Conservation (phyloP, 1,284 basidiomycete species). For the Ustilago cynodontis region DNA sequence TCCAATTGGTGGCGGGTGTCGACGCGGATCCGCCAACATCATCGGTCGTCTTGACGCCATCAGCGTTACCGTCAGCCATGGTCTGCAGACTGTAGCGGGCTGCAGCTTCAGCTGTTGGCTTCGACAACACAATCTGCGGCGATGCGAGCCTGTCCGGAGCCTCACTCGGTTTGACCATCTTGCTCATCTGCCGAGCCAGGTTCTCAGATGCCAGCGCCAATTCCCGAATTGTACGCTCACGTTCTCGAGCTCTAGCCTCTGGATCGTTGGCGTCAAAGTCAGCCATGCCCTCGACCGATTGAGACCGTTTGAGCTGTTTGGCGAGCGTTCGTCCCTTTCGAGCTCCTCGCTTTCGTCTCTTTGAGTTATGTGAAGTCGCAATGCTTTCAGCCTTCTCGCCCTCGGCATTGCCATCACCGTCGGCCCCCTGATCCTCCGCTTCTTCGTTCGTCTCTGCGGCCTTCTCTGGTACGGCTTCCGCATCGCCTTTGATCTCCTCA, state of each 20-base stretch:
- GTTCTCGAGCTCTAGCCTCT: constrained; percentile 29
- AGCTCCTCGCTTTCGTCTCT: constrained; percentile 57
- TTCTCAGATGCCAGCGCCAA: constrained; percentile 55
- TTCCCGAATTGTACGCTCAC: constrained; percentile 53
- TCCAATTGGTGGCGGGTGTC: constrained; percentile 35
- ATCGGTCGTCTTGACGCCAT: constrained; percentile 4
- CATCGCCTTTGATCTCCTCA: not conserved
- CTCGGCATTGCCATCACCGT: constrained; percentile 7
- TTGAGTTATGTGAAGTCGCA: constrained; percentile 49
- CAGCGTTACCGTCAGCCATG: constrained; percentile 15
- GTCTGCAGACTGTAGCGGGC: constrained; percentile 39
- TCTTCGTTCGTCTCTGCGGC: constrained; percentile 8
- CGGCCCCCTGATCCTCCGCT: not conserved
- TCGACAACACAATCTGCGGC: constrained; percentile 32
- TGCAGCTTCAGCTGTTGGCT: constrained; percentile 47
- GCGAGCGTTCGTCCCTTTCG: constrained; percentile 56
- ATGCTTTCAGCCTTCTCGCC: constrained; percentile 32
- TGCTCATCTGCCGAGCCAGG: constrained; percentile 60
- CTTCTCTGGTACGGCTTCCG: constrained; percentile 3
- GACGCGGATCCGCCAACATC: not conserved
- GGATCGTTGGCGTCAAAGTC: constrained; percentile 31
- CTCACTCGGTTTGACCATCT: constrained; percentile 51
- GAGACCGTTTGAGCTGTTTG: constrained; percentile 58
- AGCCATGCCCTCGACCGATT: constrained; percentile 52
- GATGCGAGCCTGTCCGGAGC: constrained; percentile 16